Evolutionary conservation across 305 asterid species (phyloP).

Genomic region (Nicotiana rustica): DNA sequence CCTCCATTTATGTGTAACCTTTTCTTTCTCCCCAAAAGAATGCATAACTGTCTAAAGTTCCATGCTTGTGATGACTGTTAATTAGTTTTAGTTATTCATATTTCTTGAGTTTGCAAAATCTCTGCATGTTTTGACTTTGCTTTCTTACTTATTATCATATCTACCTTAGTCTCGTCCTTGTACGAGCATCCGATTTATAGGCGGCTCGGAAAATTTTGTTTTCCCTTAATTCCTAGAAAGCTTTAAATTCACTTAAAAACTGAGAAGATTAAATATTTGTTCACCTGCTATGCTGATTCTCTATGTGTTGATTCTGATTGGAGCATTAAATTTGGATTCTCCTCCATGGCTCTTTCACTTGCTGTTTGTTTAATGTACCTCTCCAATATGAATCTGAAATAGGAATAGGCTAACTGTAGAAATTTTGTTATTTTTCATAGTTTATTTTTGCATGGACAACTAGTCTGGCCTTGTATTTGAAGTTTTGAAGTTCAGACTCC

Average conservation of each 20-base stretch:
- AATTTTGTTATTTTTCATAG: neutral
- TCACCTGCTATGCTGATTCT: constrained; percentile 14
- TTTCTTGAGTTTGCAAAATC: constrained; percentile 19
- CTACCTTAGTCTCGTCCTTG: neutral
- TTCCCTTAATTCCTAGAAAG: constrained; percentile 3
- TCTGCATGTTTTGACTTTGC: neutral
- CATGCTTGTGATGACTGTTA: neutral
- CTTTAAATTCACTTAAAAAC: constrained; percentile 1
- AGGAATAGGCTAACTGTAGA: constrained; percentile 8
- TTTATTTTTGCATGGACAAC: neutral
- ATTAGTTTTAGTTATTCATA: neutral
- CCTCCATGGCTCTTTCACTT: neutral
- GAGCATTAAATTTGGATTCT: neutral
- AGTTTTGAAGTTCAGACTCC: neutral
- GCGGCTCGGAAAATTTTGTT: neutral
- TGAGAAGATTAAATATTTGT: neutral
- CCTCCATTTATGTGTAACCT: constrained; percentile 14
- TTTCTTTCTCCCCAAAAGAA: neutral
- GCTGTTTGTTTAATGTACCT: neutral
- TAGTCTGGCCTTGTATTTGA: neutral
- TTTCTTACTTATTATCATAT: constrained; percentile 16
- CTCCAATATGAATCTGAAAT: neutral
- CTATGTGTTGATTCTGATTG: neutral
- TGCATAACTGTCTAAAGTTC: neutral
- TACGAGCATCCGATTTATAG: neutral